These are phyloP conservation scores for Mortierella hygrophila DNA, from an alignment of 192 early-diverging fungal genomes.

Conservation along the genomic window DNA sequence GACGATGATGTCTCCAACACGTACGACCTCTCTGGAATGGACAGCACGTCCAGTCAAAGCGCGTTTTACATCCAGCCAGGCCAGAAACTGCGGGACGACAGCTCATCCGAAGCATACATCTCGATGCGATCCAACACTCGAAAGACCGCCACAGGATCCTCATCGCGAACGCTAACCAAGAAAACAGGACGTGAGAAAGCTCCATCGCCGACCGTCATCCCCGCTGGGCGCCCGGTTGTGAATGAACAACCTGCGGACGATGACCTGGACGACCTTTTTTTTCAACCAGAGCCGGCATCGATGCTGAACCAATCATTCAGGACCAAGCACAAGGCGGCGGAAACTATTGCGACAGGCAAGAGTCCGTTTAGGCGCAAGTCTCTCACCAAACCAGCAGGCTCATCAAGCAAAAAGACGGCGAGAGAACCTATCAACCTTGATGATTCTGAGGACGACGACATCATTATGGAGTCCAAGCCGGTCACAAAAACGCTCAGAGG, in stretches of 20 bases:
- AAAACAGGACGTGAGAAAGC: slow-evolving; percentile 2
- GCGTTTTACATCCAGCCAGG: slow-evolving; percentile 41
- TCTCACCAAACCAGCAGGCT: background rate
- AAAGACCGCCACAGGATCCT: background rate
- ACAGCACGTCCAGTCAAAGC: slow-evolving; percentile 42
- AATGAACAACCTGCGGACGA: slow-evolving; percentile 9
- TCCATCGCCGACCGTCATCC: background rate
- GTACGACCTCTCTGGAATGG: slow-evolving; percentile 14
- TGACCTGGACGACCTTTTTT: slow-evolving; percentile 44
- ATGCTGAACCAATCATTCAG: slow-evolving; percentile 32
- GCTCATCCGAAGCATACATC: background rate
- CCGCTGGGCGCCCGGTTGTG: background rate
- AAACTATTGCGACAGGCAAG: background rate
- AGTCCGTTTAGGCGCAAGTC: background rate
- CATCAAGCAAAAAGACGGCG: slow-evolving; percentile 5
- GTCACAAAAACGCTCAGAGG: slow-evolving; percentile 6
- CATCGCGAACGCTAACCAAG: background rate
- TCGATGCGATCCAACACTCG: background rate
- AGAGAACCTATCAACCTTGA: slow-evolving; percentile 19
- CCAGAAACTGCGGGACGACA: slow-evolving; percentile 10
- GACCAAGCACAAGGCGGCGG: background rate
- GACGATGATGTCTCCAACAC: background rate
- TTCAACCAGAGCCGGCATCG: slow-evolving; percentile 37
- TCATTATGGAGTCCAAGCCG: background rate
- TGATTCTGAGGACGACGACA: slow-evolving; percentile 33